phyloP scores from a whole-genome alignment of 768 basidiomycete genomes.

The Chlorophyllum brunneum region DNA sequence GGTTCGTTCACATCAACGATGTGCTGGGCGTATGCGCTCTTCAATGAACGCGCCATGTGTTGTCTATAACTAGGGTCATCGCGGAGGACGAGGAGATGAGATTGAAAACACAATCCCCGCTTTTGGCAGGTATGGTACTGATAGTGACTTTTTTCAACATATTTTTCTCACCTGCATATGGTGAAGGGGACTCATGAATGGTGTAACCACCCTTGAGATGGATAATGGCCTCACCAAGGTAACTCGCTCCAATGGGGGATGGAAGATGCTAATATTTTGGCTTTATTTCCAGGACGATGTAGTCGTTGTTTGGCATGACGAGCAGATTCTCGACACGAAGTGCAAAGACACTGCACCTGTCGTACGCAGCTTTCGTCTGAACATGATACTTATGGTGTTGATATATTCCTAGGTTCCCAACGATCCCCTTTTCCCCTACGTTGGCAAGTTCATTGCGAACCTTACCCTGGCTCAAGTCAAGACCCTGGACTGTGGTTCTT shows the following conservation, averaged over 20 bases:
- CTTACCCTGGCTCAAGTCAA: constrained; percentile 76
- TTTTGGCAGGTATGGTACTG: constrained; percentile 64
- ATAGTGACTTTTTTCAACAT: background rate
- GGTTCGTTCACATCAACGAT: constrained; percentile 9
- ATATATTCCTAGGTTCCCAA: constrained; percentile 37
- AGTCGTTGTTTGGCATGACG: constrained; percentile 81
- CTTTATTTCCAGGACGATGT: constrained; percentile 56
- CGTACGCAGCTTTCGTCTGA: constrained; percentile 31
- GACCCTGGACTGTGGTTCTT: constrained; percentile 78
- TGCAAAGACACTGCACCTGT: constrained; percentile 66
- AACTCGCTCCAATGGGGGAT: constrained; percentile 11
- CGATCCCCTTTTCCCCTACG: constrained; percentile 69
- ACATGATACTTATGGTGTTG: background rate
- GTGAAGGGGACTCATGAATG: constrained; percentile 68
- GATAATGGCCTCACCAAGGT: constrained; percentile 78
- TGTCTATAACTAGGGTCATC: constrained; percentile 51
- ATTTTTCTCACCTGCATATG: constrained; percentile 8
- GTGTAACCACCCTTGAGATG: constrained; percentile 72
- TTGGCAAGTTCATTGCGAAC: constrained; percentile 74
- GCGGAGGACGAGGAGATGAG: constrained; percentile 72
- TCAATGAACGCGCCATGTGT: background rate
- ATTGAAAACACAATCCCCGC: constrained; percentile 70
- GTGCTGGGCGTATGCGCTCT: background rate
- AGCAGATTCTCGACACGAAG: constrained; percentile 56
- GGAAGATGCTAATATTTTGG: background rate